Base-by-base conservation (phyloP, 164 flowering plant species). In the Piper longum region DNA sequence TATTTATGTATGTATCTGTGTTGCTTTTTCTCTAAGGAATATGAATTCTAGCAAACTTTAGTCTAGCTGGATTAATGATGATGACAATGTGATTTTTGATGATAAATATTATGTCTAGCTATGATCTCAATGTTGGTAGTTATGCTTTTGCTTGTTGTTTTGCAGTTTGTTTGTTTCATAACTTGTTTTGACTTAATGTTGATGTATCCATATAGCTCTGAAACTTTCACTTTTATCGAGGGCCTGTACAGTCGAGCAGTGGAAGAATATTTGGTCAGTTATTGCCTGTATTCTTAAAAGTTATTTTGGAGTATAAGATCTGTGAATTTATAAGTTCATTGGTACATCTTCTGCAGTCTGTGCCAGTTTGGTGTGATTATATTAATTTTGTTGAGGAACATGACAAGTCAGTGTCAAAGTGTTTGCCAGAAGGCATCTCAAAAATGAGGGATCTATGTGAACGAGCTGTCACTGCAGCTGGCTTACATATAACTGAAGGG, bases 301-400 rank as follows among this genome's bases (percentile, higher is more conserved):
- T 48, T 3, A 14, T 9, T 48, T 48, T 42, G 52, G 3, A 51
- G 42, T 13, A 36, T n/a, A 63, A 44, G 14, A 13, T 4, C 5
- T 55, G 57, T 16, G n/a, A 55, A 16, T 63, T 63, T 43, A 41
- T 61, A 56, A 11, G 13, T 1, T 58, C 9, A 3, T 41, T 0
- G 3, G 12, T 41, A 16, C n/a, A 11, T 18, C 41, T 77, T 56
- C 3, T 85, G 85, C 90, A 93, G 98, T 93, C 96, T 64, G 85
- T 85, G 57, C 62, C 88, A 66, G 82, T 95, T 42, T 95, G 99
- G 99, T 81, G 83, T 73, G 91, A 88, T 71, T 95, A 90, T 77
- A 16, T 90, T 59, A 81, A 79, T 70, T 95, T 83, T 76, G 76
- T 90, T 43, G 80, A 76, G 81, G 87, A 85, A 58, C 56, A 78